phyloP scores from a whole-genome alignment of 2,329 filamentous ascomycete genomes.

The Alternaria hordeiaustralica region DNA sequence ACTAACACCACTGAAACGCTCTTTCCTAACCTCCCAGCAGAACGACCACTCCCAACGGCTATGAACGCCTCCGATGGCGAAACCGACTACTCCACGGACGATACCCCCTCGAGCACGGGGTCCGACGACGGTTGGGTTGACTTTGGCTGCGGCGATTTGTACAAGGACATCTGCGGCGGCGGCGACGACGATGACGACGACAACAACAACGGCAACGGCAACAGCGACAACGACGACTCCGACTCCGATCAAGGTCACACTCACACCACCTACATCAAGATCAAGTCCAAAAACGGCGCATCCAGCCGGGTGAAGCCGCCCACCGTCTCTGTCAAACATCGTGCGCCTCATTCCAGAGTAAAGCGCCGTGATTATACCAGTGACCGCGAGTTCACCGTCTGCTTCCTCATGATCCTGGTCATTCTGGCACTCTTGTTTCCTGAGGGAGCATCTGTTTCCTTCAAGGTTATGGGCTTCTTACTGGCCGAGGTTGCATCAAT shows the following conservation, averaged over 20 bases:
- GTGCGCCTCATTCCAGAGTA: neutral
- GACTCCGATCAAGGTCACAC: neutral
- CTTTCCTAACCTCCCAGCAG: neutral
- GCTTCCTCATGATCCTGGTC: neutral
- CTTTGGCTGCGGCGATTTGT: neutral
- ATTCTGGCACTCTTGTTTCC: neutral
- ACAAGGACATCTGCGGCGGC: neutral
- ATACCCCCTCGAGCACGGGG: neutral
- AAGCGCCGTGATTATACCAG: neutral
- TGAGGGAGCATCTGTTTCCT: rapidly evolving
- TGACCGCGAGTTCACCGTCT: neutral
- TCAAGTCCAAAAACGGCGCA: neutral
- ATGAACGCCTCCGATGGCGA: neutral
- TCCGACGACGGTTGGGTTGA: neutral
- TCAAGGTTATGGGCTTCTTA: neutral
- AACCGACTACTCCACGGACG: neutral
- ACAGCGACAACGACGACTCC: too few relatives aligned
- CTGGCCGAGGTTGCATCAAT: neutral
- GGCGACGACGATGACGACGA: neutral
- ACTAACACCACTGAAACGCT: neutral
- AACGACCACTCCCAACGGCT: neutral
- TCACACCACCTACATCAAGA: neutral
- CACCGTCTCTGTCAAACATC: neutral
- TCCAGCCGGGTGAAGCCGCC: neutral
- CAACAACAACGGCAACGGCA: too few relatives aligned